These are phyloP conservation scores for Sphagnum tenellum DNA, from an alignment of 225 moss, liverwort and hornwort genomes.

Conservation along the genomic window DNA sequence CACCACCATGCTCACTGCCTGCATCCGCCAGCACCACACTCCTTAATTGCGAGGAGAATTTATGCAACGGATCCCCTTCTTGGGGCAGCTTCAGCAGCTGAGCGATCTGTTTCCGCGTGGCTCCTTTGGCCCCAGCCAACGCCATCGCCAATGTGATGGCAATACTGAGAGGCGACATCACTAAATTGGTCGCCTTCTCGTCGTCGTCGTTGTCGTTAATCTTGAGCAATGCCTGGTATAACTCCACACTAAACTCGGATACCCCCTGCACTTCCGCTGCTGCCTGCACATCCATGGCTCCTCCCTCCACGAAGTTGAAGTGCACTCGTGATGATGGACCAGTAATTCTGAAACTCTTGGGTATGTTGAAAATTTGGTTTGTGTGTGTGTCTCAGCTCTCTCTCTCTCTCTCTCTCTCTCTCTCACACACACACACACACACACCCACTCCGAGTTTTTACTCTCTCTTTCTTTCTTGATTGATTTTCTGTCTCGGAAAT, in stretches of 20 bases:
- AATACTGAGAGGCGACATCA: conserved; percentile 71
- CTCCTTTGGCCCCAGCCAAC: conserved; percentile 66
- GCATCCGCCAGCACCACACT: conserved; percentile 33
- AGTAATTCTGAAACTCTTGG: too few species aligned
- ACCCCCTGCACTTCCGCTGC: conserved; percentile 42
- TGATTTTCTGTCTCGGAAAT: too few species aligned
- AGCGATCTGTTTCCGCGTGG: conserved; percentile 62
- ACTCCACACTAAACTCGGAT: conserved; percentile 50
- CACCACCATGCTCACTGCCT: conserved; percentile 24
- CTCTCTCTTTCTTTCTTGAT: too few species aligned
- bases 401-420: too few species aligned
- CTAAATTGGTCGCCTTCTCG: conserved; percentile 51
- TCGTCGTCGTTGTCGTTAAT: not conserved
- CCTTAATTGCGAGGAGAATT: conserved; percentile 38
- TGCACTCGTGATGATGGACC: too few species aligned
- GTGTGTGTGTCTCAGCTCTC: too few species aligned
- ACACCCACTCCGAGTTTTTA: too few species aligned
- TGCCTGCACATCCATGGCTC: conserved; percentile 20
- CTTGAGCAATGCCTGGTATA: conserved; percentile 51
- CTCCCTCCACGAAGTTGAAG: too few species aligned
- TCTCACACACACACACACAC: too few species aligned
- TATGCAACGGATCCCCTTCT: conserved; percentile 30
- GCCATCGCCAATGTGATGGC: conserved; percentile 65
- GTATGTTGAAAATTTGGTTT: too few species aligned
- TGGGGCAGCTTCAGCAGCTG: conserved; percentile 36